Base-by-base conservation (phyloP, 306 rosid species). In the Sindora glabra region DNA sequence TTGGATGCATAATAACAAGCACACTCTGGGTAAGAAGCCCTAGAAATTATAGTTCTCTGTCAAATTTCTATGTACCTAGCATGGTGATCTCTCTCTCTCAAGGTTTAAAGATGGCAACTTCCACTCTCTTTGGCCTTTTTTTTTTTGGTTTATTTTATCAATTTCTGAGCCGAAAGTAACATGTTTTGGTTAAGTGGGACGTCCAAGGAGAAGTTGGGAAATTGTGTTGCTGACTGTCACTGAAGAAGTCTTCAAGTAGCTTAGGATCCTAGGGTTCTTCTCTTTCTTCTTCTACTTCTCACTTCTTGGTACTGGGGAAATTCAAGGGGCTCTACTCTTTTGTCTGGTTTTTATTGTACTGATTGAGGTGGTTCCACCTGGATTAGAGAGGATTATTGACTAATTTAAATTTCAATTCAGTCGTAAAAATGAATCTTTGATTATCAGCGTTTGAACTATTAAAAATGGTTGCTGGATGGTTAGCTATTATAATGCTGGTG, bases 1-100 rank as follows among this genome's bases (percentile, higher is more conserved):
- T 41, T 92, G 98, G 98, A 88, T 92, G 96, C 98, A 92, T 72
- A 92, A 92, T 80, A 92, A 92, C 96, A 92, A 92, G 76, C 96
- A 86, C 85, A 92, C 98, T 36, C 90, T 88, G 10, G 96, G 98
- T 77, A 92, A 92, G 92, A 88, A 92, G 82, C 95, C 98, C 96
- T 88, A 86, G 77, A 45, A 12, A 17, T 52, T 16, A 37, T 18
- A 27, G 5, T 27, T 3, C 3, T 27, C 32, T 4, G 8, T 29
- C 8, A 32, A 26, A 10, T 12, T 12, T 15, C 47, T 56, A 3
- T 13, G 10, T 23, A 33, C 10, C 44, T 60, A 60, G 25, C 2
- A 37, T 19, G 2, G 17, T 9, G 14, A 2, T 12, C 59, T 46
- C 40, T 42, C 14, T 56, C 65, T 38, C 11, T n/a, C n/a, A 29